Evolutionary conservation across 179 eudicot species (phyloP), one percentile per base, ranked within the genome.

Genomic region (Pouteria campechiana): DNA sequence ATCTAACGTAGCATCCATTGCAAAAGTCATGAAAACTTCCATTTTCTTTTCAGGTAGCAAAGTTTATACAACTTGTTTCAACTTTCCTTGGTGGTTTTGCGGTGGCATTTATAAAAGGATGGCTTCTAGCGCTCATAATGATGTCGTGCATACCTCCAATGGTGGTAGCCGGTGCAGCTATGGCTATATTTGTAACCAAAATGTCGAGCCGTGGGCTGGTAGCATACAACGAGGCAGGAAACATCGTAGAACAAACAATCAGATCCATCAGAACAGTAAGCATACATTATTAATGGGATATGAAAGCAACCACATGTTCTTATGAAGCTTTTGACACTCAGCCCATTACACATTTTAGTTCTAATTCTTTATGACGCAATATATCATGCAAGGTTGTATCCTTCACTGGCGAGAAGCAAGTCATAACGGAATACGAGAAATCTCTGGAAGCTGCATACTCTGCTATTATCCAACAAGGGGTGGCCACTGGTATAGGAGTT

Each of bases 141-240:
- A 50, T 61, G 12, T 18, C 81, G 4, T 64, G 74, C 58, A 50
- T 90, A 27, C 98, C 98, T 2, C 61, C 64, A 44, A 50, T 90
- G 17, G 87, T 74, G 2, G 19, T 68, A 25, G 34, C 76, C 5
- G 95, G 93, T 14, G 95, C 60, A 42, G 10, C 7, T 24, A 68
- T 74, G 79, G 56, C 79, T 17, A 1, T 68, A 41, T 6, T 79
- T 17, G 69, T 79, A 72, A 6, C 70, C 29, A 89, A 66, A 46
- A 79, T 79, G 86, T 51, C 83, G 2, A 68, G 70, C 24, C 77
- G 73, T 4, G 72, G 67, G 35, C 97, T 85, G 65, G 18, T 45
- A 51, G 86, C 97, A 28, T 81, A 85, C 63, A 93, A 83, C 8
- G 74, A 76, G 15, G 97, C 97, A 17, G 90, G 90, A 43, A 81